Base-by-base conservation (phyloP, 2,329 filamentous ascomycete species). In the Fusarium sp. region DNA sequence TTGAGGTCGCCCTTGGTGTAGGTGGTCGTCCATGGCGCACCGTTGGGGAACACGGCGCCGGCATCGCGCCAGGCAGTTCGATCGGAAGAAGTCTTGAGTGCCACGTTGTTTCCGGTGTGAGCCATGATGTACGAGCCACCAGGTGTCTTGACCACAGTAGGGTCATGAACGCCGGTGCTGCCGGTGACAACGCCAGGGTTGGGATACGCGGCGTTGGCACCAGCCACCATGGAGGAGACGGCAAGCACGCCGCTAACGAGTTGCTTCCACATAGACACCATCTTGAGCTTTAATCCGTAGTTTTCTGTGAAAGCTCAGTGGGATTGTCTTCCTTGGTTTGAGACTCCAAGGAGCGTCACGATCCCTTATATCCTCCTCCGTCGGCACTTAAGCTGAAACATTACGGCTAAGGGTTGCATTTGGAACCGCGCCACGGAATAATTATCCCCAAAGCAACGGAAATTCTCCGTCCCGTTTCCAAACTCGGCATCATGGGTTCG, bases 21-120 rank as follows among this genome's bases (percentile, higher is more conserved):
- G 17, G 75, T 63, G 1, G 75, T 79, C 0, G 79, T 81, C 79
- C 79, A 81, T 0, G 80, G 70, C 8, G 79, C 79, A 3, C 79
- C 79, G 29, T 72, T 75, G 16, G 80, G 80, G 67, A 81, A 81
- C 10, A 65, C 80, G 17, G 74, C 68, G 2, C 80, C 80, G 46
- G 74, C 80, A 24, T 81, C 69, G 10, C 64, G 70, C 80, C 80
- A 81, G 3, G 59, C 62, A 2, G 80, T 81, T 24, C 80, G 80
- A 58, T 81, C 80, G 40, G 75, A 76, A 0, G 80, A 81, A 0
- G 80, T 81, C 73, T 81, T 81, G 64, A 81, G 79, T 0, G 64
- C 61, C 0, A 81, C 73, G 33, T 79, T 75, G 17, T 75, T 70
- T 9, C 67, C 80, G 0, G 80, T 81, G 68, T 72, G 71, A 1